These are phyloP conservation scores for Tardiomyces blankii DNA, from an alignment of 1,139 yeast genomes.

Conservation along the genomic window DNA sequence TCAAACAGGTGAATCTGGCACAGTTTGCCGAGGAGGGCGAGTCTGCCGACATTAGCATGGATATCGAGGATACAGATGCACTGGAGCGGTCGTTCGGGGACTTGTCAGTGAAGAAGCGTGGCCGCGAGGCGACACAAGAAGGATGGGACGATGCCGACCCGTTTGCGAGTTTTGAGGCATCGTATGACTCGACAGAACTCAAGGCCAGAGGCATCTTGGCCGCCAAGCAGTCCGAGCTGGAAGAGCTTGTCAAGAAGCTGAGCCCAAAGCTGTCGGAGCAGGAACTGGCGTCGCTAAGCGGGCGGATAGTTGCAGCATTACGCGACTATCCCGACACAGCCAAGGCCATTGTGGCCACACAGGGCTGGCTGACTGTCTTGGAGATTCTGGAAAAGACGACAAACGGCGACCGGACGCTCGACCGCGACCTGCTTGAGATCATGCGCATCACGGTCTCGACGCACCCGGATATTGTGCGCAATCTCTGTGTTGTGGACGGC, in stretches of 20 bases:
- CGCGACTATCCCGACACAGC: slow-evolving; percentile 26
- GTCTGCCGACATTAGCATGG: neutral
- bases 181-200: slow-evolving; percentile 11
- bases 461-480: slow-evolving; percentile 34
- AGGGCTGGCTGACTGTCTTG: slow-evolving; percentile 38
- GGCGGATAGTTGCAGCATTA: slow-evolving; percentile 19
- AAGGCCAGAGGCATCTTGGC: slow-evolving; percentile 18
- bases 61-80: neutral
- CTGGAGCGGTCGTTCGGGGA: neutral
- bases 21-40: neutral
- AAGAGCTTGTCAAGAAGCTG: neutral
- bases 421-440: slow-evolving; percentile 34
- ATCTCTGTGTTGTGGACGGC: slow-evolving; percentile 47
- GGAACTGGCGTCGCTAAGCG: slow-evolving; percentile 4
- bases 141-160: slow-evolving; percentile 16
- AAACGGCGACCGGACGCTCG: slow-evolving; percentile 17
- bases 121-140: neutral
- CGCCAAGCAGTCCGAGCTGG: neutral
- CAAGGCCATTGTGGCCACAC: slow-evolving; percentile 32
- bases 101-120: slow-evolving; percentile 1
- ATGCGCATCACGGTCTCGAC: slow-evolving; percentile 32
- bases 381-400: slow-evolving; percentile 34
- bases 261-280: neutral
- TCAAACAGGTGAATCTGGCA: neutral
- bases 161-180: slow-evolving; percentile 16